phyloP scores from a whole-genome alignment of 1,139 yeast genomes.

The Kluyveromyces marxianus region DNA sequence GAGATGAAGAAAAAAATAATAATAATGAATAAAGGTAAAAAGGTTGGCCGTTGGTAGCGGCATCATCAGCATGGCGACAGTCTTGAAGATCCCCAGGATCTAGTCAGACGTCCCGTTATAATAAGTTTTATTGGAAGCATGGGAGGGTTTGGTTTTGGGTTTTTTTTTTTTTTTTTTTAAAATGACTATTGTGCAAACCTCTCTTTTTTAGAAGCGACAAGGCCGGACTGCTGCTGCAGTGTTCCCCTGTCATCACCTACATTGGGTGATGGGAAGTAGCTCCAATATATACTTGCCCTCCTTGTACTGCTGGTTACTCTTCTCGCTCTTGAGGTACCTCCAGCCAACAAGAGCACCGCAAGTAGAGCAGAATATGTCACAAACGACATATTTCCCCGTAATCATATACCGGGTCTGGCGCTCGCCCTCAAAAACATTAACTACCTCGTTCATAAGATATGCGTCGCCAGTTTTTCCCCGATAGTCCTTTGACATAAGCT shows the following conservation, averaged over 20 bases:
- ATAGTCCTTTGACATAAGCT: conserved; percentile 37
- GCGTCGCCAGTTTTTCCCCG: conserved; percentile 40
- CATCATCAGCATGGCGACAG: too few species aligned
- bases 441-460: conserved; percentile 34
- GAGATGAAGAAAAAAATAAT: too few species aligned
- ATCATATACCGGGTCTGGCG: conserved; percentile 35
- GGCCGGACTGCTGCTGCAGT: too few species aligned
- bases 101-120: too few species aligned
- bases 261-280: conserved; percentile 24
- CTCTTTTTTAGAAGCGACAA: too few species aligned
- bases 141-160: too few species aligned
- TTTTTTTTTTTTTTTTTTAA: too few species aligned
- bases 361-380: conserved; percentile 38
- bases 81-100: too few species aligned
- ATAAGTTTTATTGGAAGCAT: too few species aligned
- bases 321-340: conserved; percentile 36
- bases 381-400: conserved; percentile 37
- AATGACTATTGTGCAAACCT: too few species aligned
- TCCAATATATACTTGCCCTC: conserved; percentile 39
- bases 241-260: neutral
- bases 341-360: conserved; percentile 38
- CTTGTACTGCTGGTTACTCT: conserved; percentile 34
- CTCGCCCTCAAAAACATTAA: conserved; percentile 32
- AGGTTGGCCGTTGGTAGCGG: too few species aligned
- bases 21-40: too few species aligned